phyloP scores from a whole-genome alignment of 2,329 filamentous ascomycete species.

The Claviceps monticola region DNA sequence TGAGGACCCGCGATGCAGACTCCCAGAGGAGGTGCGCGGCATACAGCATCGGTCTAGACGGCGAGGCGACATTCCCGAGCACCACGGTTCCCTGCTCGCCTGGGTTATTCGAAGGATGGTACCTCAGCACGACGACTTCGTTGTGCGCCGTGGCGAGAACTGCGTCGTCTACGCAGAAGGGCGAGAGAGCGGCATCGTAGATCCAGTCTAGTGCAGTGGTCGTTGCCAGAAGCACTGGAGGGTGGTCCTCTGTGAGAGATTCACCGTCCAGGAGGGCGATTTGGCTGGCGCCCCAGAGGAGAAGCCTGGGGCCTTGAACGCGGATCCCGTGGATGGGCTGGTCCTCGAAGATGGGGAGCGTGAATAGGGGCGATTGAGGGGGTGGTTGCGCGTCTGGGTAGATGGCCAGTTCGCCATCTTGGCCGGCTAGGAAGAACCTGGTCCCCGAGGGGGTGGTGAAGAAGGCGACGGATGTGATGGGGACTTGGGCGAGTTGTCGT shows the following conservation, averaged over 20 bases:
- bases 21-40: constrained; percentile 62
- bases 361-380: constrained; percentile 19
- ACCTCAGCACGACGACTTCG: constrained; percentile 45
- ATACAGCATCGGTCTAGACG: constrained; percentile 75
- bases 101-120: constrained; percentile 12
- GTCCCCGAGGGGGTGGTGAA: constrained; percentile 20
- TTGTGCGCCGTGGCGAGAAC: constrained; percentile 79
- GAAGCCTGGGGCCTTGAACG: constrained; percentile 19
- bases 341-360: constrained; percentile 43
- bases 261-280: constrained; percentile 28
- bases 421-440: constrained; percentile 40
- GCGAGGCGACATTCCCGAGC: constrained; percentile 36
- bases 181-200: constrained; percentile 47
- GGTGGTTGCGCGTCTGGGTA: constrained; percentile 26
- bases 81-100: constrained; percentile 21
- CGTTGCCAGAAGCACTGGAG: constrained; percentile 7
- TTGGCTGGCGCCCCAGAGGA: constrained; percentile 59
- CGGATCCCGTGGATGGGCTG: constrained; percentile 63
- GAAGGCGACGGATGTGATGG: constrained; percentile 47
- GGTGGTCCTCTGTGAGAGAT: constrained; percentile 8
- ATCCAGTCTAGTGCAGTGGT: constrained; percentile 59
- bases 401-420: constrained; percentile 44
- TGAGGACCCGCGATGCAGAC: constrained; percentile 44
- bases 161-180: constrained; percentile 27
- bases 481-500: constrained; percentile 31